Base-by-base conservation (phyloP, 176 grass and related monocot species). In the Pontederia crassipes region DNA sequence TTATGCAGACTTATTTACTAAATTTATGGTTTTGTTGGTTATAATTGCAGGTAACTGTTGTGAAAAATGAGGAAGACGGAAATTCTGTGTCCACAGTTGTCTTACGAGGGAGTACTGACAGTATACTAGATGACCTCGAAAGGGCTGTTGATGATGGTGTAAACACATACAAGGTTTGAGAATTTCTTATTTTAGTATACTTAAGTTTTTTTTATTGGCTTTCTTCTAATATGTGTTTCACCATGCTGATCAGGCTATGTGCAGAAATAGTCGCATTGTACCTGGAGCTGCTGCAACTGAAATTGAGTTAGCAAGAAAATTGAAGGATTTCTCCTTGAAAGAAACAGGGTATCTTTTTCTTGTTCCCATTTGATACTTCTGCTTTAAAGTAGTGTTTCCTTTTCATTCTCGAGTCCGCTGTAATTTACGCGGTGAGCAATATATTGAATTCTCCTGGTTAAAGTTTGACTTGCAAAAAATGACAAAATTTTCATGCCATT, bases 71-170 rank as follows among this genome's bases (percentile, higher is more conserved):
- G 61, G 75, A 78, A 83, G 87, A 81, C 51, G 87, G 87, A 59
- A 98, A 92, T 57, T 81, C 79, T 17, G 93, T 98, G 52, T 73
- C 87, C 55, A 98, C 87, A 28, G 64, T 98, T 57, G 84, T 98
- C 48, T 79, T 92, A 65, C 65, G 93, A 77, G 87, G 87, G 54
- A 98, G 87, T 72, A 92, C 93, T 52, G 87, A 98, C 48, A 88
- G 84, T 71, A 98, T 98, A 70, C 66, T 98, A 60, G 93, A 98
- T 81, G 81, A 98, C 74, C 87, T 88, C 5, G 93, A 98, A 79
- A 91, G 87, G 83, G 93, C 84, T 66, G 84, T 92, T 49, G 93
- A 98, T 76, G 93, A 98, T 74, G 93, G 93, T 55, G 79, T 92
- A 59, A 98, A 98, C 78, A 85, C 84, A 13, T 98, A 85, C 74